Evolutionary conservation across 441 rosid genomes (phyloP).

Genomic region (Viola pubescens): DNA sequence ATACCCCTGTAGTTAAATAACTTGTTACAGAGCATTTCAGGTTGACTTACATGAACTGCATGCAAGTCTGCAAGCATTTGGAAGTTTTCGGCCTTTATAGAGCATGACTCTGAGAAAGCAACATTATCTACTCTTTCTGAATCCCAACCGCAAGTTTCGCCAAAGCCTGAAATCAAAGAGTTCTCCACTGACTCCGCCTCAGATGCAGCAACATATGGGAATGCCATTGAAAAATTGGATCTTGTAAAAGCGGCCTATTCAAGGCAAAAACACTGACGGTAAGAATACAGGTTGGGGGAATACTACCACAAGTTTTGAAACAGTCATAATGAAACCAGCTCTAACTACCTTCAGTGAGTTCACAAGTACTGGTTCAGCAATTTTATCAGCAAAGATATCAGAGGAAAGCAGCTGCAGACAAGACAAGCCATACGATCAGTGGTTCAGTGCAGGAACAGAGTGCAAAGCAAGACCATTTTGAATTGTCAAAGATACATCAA

Average conservation of each 20-base stretch:
- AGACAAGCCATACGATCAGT: constrained; percentile 17
- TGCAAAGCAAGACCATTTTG: constrained; percentile 1
- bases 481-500: constrained; percentile 4
- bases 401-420: constrained; percentile 53
- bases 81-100: constrained; percentile 46
- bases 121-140: constrained; percentile 35
- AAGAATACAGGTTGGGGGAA: constrained; percentile 1
- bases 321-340: background rate
- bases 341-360: constrained; percentile 59
- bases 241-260: constrained; percentile 48
- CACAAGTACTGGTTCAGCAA: constrained; percentile 44
- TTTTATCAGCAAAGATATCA: constrained; percentile 54
- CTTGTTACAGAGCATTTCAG: background rate
- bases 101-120: constrained; percentile 68
- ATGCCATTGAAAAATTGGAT: constrained; percentile 87
- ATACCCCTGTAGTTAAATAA: constrained; percentile 1
- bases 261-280: constrained; percentile 13
- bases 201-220: constrained; percentile 68
- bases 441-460: constrained; percentile 1
- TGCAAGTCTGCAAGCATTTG: constrained; percentile 51
- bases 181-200: constrained; percentile 64
- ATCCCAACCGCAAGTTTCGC: constrained; percentile 51
- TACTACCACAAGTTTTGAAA: background rate
- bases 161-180: constrained; percentile 57
- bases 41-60: constrained; percentile 50